These are phyloP conservation scores for Cytospora leucostoma DNA, from an alignment of 2,329 filamentous ascomycete genomes.

Conservation along the genomic window DNA sequence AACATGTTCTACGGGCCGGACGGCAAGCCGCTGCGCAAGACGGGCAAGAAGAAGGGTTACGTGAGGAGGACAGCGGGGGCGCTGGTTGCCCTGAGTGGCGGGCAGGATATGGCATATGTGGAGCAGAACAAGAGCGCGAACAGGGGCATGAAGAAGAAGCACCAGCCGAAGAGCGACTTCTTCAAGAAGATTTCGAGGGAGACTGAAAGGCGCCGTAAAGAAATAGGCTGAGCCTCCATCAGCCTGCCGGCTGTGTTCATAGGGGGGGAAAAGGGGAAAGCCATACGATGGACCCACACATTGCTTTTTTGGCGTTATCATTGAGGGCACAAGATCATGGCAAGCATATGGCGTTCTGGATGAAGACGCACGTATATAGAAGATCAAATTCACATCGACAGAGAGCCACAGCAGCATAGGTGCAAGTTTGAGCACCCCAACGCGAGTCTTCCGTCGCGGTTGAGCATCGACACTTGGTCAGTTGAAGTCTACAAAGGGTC, in stretches of 20 bases:
- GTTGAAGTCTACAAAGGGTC: background rate
- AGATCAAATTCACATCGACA: background rate
- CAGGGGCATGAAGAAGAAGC: slow-evolving; percentile 65
- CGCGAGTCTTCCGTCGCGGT: background rate
- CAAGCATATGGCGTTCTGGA: slow-evolving; percentile 16
- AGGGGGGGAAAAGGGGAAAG: background rate
- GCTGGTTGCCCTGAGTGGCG: slow-evolving; percentile 82
- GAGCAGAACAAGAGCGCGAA: slow-evolving; percentile 77
- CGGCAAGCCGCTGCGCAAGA: slow-evolving; percentile 30
- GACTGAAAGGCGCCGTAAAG: slow-evolving; percentile 53
- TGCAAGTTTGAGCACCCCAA: background rate
- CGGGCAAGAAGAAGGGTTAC: slow-evolving; percentile 50
- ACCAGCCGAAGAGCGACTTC: slow-evolving; percentile 57
- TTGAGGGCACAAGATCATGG: background rate
- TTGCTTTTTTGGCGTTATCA: background rate
- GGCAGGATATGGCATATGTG: slow-evolving; percentile 95
- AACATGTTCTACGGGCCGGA: slow-evolving; percentile 44
- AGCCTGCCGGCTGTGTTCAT: background rate
- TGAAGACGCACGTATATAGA: background rate
- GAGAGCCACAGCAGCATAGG: background rate
- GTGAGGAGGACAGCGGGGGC: slow-evolving; percentile 81
- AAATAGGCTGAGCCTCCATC: slow-evolving; percentile 1
- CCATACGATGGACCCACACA: background rate
- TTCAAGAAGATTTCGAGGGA: slow-evolving; percentile 68
- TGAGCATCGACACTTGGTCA: background rate